phyloP scores from a whole-genome alignment of 805 yeast genomes.

The Monosporozyma unispora region DNA sequence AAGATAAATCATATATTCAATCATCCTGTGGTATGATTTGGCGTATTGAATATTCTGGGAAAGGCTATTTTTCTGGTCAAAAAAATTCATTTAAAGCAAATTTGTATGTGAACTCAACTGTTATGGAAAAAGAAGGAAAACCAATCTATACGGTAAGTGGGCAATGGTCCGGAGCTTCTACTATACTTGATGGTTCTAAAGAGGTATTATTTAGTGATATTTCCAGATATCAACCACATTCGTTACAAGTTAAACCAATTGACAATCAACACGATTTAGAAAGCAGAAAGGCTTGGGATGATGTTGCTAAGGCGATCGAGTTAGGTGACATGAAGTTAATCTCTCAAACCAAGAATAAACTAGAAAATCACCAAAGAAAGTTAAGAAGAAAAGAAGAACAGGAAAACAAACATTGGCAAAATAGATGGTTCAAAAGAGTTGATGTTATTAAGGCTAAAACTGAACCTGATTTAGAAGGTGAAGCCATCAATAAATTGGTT shows the following conservation, averaged over 20 bases:
- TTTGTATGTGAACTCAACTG: conserved; percentile 45
- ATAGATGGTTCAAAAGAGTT: conserved; percentile 67
- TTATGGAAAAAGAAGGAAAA: conserved; percentile 45
- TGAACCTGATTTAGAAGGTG: background rate
- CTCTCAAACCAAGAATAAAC: conserved; percentile 59
- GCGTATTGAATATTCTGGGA: conserved; percentile 73
- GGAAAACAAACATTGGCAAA: conserved; percentile 58
- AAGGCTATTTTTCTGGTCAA: conserved; percentile 95
- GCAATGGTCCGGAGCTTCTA: conserved; percentile 82
- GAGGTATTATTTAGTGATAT: conserved; percentile 52
- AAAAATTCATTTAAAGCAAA: conserved; percentile 88
- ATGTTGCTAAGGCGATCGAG: conserved; percentile 81
- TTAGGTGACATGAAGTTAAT: conserved; percentile 68
- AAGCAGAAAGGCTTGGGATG: conserved; percentile 80
- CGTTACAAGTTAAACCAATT: conserved; percentile 67
- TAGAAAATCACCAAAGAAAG: conserved; percentile 82
- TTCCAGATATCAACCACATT: conserved; percentile 41
- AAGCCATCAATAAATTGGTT: background rate
- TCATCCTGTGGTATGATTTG: conserved; percentile 70
- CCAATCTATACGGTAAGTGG: conserved; percentile 77
- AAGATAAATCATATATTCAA: conserved; percentile 76
- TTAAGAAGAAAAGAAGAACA: conserved; percentile 65
- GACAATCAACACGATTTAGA: conserved; percentile 75
- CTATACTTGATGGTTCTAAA: conserved; percentile 39
- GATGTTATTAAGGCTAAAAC: conserved; percentile 29